A percentile compares a stretch with the other conserved stretches of the same genome.
Evolutionary conservation across 2,329 filamentous ascomycete genomes (phyloP).

Genomic region (Diatrype stigma): DNA sequence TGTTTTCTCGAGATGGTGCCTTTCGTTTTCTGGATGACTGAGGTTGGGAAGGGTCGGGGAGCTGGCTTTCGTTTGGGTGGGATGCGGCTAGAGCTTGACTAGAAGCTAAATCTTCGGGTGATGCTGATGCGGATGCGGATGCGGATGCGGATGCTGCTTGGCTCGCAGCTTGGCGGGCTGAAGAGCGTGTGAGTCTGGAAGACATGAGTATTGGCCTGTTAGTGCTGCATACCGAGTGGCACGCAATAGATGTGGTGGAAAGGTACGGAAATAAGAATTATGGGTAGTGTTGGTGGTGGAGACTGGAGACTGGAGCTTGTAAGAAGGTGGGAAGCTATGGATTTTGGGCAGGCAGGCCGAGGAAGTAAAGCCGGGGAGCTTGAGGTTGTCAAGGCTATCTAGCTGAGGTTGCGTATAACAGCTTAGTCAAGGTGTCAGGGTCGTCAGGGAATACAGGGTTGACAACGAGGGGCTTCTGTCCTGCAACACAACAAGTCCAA

Average conservation of each 20-base stretch:
- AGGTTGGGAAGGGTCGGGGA: slow-evolving; percentile 37
- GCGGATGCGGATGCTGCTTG: too few species aligned
- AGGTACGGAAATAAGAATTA: slow-evolving; percentile 2
- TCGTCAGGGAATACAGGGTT: not conserved
- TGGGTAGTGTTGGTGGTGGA: not conserved
- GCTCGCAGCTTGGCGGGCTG: slow-evolving; percentile 81
- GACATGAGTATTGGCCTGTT: slow-evolving; percentile 69
- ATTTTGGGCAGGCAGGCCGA: not conserved
- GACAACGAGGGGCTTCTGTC: not conserved
- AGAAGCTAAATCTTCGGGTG: slow-evolving; percentile 35
- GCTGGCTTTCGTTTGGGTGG: slow-evolving; percentile 31
- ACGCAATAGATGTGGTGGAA: slow-evolving; percentile 8
- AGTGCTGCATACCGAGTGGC: slow-evolving; percentile 11
- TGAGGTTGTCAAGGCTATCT: not conserved
- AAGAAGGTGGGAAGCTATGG: not conserved
- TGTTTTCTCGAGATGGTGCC: slow-evolving; percentile 49
- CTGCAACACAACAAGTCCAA: too few species aligned
- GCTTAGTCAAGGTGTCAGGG: not conserved
- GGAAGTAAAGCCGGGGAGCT: not conserved
- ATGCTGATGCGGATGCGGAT: too few species aligned
- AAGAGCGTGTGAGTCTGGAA: slow-evolving; percentile 92
- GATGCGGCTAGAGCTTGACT: slow-evolving; percentile 38
- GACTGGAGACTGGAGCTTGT: not conserved
- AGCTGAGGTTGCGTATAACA: not conserved
- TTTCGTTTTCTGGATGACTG: slow-evolving; percentile 71